Percentiles rank a stretch among this genome's conserved stretches.
These are phyloP conservation scores for Coemansia sp. DNA, from an alignment of 192 early-diverging fungal genomes.

Conservation along the genomic window DNA sequence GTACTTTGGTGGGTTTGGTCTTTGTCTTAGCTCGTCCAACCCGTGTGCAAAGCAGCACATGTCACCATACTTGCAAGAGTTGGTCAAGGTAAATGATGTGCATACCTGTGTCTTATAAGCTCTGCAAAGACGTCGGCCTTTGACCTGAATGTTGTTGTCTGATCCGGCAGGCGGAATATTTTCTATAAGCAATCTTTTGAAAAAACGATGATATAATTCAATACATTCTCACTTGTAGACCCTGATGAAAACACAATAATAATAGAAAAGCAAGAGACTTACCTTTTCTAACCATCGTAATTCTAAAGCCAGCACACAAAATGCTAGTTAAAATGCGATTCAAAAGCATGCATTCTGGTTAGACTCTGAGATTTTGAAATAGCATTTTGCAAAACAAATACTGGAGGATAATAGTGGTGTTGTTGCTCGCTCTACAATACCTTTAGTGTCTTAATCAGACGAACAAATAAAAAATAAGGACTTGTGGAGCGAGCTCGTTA, in stretches of 20 bases:
- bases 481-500: neutral
- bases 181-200: neutral
- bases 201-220: no score
- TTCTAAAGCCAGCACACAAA: neutral
- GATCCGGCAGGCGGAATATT: neutral
- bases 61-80: conserved; percentile 18
- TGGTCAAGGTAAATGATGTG: conserved; percentile 8
- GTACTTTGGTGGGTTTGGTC: conserved; percentile 28
- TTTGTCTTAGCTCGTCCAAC: conserved; percentile 14
- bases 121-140: conserved; percentile 5
- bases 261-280: neutral
- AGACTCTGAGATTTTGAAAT: no score
- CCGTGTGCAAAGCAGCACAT: conserved; percentile 46
- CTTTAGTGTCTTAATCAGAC: no score
- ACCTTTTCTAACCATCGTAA: neutral
- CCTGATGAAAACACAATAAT: neutral
- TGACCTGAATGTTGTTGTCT: neutral
- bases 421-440: no score
- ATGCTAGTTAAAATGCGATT: neutral
- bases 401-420: no score
- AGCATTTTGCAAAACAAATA: no score
- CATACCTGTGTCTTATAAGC: conserved; percentile 45
- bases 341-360: no score
- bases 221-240: no score
- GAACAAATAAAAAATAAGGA: neutral